Evolutionary conservation across 257 asterid genomes (phyloP).

Genomic region (Fraxinus anomala): DNA sequence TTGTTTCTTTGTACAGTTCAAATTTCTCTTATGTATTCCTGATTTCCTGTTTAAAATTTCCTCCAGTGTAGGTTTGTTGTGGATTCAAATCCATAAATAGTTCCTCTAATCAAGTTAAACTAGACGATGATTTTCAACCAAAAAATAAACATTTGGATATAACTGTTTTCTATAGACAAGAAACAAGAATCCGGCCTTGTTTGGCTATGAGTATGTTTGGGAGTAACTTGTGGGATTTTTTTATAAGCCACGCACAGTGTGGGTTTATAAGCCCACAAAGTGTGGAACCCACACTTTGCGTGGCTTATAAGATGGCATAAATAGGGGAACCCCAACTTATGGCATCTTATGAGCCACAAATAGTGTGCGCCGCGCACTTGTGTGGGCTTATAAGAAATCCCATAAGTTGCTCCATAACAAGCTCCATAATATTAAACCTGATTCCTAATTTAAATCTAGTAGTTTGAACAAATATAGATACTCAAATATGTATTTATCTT

Average conservation of each 20-base stretch:
- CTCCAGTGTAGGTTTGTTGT: not conserved
- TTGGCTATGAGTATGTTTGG: not conserved
- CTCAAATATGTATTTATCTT: not conserved
- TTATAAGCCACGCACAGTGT: too few relatives aligned
- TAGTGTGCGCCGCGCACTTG: too few relatives aligned
- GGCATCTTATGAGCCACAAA: too few relatives aligned
- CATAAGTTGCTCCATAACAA: too few relatives aligned
- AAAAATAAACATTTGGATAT: not conserved
- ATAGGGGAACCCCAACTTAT: too few relatives aligned
- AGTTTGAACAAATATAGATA: slow-evolving; percentile 12
- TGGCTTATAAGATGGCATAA: too few relatives aligned
- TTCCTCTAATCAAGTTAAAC: not conserved
- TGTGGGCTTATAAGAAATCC: too few relatives aligned
- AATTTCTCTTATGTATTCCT: slow-evolving; percentile 12
- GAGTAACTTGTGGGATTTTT: too few relatives aligned
- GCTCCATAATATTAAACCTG: slow-evolving; percentile 10
- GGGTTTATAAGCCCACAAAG: too few relatives aligned
- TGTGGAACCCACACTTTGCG: too few relatives aligned
- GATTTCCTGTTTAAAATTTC: not conserved
- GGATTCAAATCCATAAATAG: not conserved
- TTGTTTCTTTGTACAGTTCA: slow-evolving; percentile 25
- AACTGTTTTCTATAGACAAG: not conserved
- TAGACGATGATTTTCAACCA: not conserved
- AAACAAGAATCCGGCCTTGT: not conserved
- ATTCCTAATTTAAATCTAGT: slow-evolving; percentile 6